These are phyloP conservation scores for Sporothrix humicola DNA, from an alignment of 2,329 filamentous ascomycete species.

Conservation along the genomic window DNA sequence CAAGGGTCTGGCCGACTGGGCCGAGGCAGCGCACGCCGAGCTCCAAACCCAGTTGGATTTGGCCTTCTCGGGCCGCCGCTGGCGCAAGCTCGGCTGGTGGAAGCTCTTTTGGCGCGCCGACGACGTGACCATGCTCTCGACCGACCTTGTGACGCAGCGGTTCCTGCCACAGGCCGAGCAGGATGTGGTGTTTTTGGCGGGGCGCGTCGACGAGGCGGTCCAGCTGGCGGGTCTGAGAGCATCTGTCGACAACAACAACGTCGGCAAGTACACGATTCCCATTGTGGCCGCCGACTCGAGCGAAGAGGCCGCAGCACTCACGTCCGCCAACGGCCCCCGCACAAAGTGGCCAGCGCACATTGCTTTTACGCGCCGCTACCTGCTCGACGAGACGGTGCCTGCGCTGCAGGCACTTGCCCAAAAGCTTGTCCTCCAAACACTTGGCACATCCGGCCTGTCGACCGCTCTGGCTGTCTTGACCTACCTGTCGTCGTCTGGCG, in stretches of 20 bases:
- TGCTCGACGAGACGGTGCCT: slow-evolving; percentile 70
- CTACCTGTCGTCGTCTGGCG: slow-evolving; percentile 61
- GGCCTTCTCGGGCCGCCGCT: slow-evolving; percentile 76
- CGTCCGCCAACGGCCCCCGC: slow-evolving; percentile 6
- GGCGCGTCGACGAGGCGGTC: slow-evolving; percentile 54
- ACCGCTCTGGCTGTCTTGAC: slow-evolving; percentile 60
- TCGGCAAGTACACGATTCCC: slow-evolving; percentile 40
- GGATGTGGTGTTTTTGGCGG: slow-evolving; percentile 80
- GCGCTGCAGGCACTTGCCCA: slow-evolving; percentile 75
- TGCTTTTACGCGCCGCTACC: slow-evolving; percentile 68
- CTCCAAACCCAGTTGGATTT: slow-evolving; percentile 78
- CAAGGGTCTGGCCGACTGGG: slow-evolving; percentile 70
- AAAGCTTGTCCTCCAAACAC: slow-evolving; percentile 74
- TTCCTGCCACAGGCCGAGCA: slow-evolving; percentile 82
- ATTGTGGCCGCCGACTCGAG: slow-evolving; percentile 31
- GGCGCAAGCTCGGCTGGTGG: slow-evolving; percentile 88
- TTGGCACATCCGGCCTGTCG: slow-evolving; percentile 72
- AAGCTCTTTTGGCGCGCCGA: slow-evolving; percentile 95
- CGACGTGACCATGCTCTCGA: slow-evolving; percentile 82
- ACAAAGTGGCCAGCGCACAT: slow-evolving; percentile 77
- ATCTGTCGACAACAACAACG: slow-evolving; percentile 25
- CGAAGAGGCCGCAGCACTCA: neutral
- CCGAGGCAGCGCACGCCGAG: slow-evolving; percentile 80
- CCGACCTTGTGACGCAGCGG: slow-evolving; percentile 74
- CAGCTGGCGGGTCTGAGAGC: slow-evolving; percentile 30